These are phyloP conservation scores for Daldinia vernicosa DNA, from an alignment of 495 filamentous ascomycete genomes.

Conservation along the genomic window DNA sequence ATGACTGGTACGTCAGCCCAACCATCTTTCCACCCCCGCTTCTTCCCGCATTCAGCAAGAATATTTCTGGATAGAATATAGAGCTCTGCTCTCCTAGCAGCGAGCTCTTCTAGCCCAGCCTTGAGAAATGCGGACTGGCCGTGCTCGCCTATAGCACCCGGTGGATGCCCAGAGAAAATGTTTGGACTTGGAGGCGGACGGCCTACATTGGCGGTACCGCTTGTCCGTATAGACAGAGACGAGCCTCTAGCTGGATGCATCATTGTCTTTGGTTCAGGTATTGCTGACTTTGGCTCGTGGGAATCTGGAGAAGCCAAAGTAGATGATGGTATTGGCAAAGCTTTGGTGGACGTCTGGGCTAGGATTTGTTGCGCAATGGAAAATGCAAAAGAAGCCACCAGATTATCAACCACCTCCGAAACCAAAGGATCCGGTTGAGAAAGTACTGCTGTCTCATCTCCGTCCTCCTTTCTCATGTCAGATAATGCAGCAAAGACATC, in stretches of 20 bases:
- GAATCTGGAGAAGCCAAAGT: conserved; percentile 56
- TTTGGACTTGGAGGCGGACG: conserved; percentile 56
- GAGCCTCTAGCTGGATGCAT: conserved; percentile 67
- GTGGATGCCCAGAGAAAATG: conserved; percentile 53
- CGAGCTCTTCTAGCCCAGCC: conserved; percentile 82
- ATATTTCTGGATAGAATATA: conserved; percentile 80
- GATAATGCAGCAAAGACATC: conserved; percentile 68
- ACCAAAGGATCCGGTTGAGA: conserved; percentile 44
- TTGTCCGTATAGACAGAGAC: conserved; percentile 55
- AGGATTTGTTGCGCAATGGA: conserved; percentile 80
- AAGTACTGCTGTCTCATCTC: conserved; percentile 18
- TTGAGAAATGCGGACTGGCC: conserved; percentile 58
- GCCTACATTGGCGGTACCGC: conserved; percentile 26
- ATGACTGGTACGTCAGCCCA: conserved; percentile 74
- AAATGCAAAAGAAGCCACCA: conserved; percentile 87
- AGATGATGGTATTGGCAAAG: conserved; percentile 71
- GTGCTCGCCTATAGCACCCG: conserved; percentile 43
- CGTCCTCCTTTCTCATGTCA: conserved; percentile 41
- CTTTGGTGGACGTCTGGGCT: conserved; percentile 75
- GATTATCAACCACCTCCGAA: conserved; percentile 73
- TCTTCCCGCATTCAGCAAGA: conserved; percentile 76
- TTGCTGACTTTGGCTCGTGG: conserved; percentile 60
- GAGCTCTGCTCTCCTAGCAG: conserved; percentile 81
- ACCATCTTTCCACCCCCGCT: conserved; percentile 78
- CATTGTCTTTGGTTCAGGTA: conserved; percentile 70